Evolutionary conservation across 148 eudicot species (phyloP).

Genomic region (Nepenthes mirabilis): DNA sequence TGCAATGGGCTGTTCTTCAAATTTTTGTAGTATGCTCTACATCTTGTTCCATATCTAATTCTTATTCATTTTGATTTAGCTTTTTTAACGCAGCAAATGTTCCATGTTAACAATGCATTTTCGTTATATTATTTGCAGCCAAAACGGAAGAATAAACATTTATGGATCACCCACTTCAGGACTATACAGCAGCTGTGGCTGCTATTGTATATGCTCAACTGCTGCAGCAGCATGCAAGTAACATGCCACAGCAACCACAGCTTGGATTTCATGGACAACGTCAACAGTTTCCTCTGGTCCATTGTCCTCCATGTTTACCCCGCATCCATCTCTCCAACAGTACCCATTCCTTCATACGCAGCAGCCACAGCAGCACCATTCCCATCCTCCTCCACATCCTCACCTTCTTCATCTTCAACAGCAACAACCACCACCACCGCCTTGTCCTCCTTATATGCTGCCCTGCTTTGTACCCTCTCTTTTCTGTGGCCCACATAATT

Average conservation of each 20-base stretch:
- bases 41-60: too few species aligned
- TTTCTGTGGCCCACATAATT: constrained; percentile 54
- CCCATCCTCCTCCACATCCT: constrained; percentile 52
- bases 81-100: too few species aligned
- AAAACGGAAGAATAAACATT: neutral
- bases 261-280: constrained; percentile 78
- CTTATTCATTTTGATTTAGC: too few species aligned
- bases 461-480: constrained; percentile 59
- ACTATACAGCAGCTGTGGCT: constrained; percentile 42
- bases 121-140: neutral
- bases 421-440: constrained; percentile 59
- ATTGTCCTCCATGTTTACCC: constrained; percentile 74
- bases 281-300: constrained; percentile 74
- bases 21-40: too few species aligned
- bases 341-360: constrained; percentile 66
- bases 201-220: constrained; percentile 79
- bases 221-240: constrained; percentile 42
- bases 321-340: constrained; percentile 74
- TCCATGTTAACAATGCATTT: too few species aligned
- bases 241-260: constrained; percentile 38
- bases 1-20: too few species aligned
- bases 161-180: constrained; percentile 88
- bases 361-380: constrained; percentile 52
- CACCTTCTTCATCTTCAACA: constrained; percentile 65
- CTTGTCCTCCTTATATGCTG: constrained; percentile 62